Base-by-base conservation (phyloP, 768 basidiomycete genomes). In the Rubroboletus pulcherrimus region DNA sequence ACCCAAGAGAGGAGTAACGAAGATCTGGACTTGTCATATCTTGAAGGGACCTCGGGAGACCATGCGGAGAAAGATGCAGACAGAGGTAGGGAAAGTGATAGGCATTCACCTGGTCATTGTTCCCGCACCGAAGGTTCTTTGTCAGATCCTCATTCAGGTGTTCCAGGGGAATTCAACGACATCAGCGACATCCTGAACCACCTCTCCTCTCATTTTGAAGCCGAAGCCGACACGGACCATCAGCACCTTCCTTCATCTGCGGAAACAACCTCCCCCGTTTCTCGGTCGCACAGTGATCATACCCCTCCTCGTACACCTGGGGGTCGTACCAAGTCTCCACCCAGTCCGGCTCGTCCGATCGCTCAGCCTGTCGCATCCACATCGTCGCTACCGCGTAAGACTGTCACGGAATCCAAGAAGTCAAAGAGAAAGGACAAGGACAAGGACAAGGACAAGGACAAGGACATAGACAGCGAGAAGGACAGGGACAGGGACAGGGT, bases 101-200 rank as follows among this genome's bases (percentile, higher is more conserved):
- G 70, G 24, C 67, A 63, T 34, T 71, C 75, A 41, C 68, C 64
- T n/a, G 58, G 42, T 34, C 61, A 56, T 38, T 58, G 54, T 33
- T 43, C 54, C 21, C 63, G 64, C 48, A 62, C 71, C 52, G 55
- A 64, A 50, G 61, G 63, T 57, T 67, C 76, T 45, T 71, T 78
- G 50, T 66, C 75, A 29, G 66, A 71, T 63, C 76, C 74, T 48
- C 75, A 83, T 31, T 75, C 81, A 24, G 70, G 78, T 45, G 79
- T 81, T 39, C 76, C 79, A 17, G 77, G 77, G 30, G 85, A 83
- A 64, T 88, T 86, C 67, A 77, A 81, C 42, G 88, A 91, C 63
- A 82, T 91, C 56, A 84, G 79, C 65, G 89, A 91, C 63, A 90
- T 91, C 53, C 71, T 91, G 53, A 85, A 80, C 64, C 88, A 90